A percentile compares a stretch with the other conserved stretches of the same genome.
These are phyloP conservation scores for Solanum sejunctum DNA, from an alignment of 257 asterid genomes.

Conservation along the genomic window DNA sequence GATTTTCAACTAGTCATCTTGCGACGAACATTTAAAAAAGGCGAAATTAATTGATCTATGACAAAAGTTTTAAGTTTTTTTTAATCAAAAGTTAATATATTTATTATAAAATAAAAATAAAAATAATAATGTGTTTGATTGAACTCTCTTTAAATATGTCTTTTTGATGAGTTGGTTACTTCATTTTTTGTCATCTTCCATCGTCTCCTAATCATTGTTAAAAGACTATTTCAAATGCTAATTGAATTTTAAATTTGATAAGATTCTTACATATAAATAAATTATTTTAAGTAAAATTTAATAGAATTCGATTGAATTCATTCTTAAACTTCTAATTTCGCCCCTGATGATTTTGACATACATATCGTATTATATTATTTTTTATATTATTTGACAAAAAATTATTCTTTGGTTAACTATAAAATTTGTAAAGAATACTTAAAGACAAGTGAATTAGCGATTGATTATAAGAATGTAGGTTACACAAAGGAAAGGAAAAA, in stretches of 20 bases:
- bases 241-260: neutral
- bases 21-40: rapidly evolving
- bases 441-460: neutral
- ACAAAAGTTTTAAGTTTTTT: neutral
- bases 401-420: neutral
- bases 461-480: too few relatives aligned
- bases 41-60: neutral
- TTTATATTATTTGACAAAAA: too few relatives aligned
- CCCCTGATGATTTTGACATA: neutral
- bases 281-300: neutral
- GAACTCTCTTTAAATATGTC: neutral
- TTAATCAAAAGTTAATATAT: too few relatives aligned
- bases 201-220: neutral
- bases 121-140: neutral
- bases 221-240: neutral
- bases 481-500: too few relatives aligned
- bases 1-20: neutral
- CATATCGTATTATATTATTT: neutral
- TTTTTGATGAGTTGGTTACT: neutral
- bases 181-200: neutral
- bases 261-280: neutral
- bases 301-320: neutral
- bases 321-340: neutral
- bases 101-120: too few relatives aligned
- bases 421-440: neutral